These are phyloP conservation scores for Aspergillus phoenicis DNA, from an alignment of 2,329 filamentous ascomycete genomes.

Conservation along the genomic window DNA sequence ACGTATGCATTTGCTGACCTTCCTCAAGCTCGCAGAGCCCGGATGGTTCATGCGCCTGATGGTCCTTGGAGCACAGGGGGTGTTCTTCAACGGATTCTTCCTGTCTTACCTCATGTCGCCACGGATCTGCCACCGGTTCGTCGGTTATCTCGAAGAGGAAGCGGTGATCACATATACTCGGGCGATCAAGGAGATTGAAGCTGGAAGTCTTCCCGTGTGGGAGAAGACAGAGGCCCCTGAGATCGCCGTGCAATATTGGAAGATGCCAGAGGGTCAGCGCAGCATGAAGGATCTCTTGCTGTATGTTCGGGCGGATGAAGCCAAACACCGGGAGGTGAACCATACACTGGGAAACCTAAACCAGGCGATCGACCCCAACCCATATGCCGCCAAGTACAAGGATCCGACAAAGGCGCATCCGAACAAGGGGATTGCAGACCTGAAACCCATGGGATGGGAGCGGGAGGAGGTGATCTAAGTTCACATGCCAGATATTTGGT, in stretches of 20 bases:
- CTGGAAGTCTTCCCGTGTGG: slow-evolving; percentile 83
- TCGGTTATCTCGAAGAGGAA: slow-evolving; percentile 96
- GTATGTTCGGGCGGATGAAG: slow-evolving; percentile 89
- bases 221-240: slow-evolving; percentile 76
- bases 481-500: neutral
- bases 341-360: slow-evolving; percentile 90
- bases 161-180: slow-evolving; percentile 94
- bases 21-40: slow-evolving; percentile 86
- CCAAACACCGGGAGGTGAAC: slow-evolving; percentile 90
- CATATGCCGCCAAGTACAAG: slow-evolving; percentile 83
- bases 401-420: slow-evolving; percentile 68
- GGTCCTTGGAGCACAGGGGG: slow-evolving; percentile 88
- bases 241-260: slow-evolving; percentile 89
- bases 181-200: slow-evolving; percentile 82
- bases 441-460: slow-evolving; percentile 76
- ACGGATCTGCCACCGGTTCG: slow-evolving; percentile 88
- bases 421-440: slow-evolving; percentile 66
- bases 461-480: slow-evolving; percentile 72
- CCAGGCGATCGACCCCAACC: slow-evolving; percentile 85
- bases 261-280: slow-evolving; percentile 80
- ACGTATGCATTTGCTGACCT: slow-evolving; percentile 88
- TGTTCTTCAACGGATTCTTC: slow-evolving; percentile 96
- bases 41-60: slow-evolving; percentile 89
- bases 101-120: slow-evolving; percentile 83
- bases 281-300: slow-evolving; percentile 85